phyloP scores from a whole-genome alignment of 2,329 filamentous ascomycete genomes.

The Fusarium annulatum region DNA sequence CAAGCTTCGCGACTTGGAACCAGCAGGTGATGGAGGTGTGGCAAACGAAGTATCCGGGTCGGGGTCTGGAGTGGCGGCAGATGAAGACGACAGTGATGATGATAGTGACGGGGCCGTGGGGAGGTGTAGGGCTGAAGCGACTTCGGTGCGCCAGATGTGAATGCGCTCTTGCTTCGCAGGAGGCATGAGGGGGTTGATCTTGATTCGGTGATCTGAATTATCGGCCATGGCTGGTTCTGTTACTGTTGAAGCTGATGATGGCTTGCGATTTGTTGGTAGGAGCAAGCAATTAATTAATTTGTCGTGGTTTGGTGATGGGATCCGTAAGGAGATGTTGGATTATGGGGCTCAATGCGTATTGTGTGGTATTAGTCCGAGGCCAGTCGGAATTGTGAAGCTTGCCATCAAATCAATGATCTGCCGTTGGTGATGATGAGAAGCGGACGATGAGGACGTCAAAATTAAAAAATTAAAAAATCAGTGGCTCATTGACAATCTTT shows the following conservation, averaged over 20 bases:
- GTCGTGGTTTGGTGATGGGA: neutral
- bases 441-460: neutral
- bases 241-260: neutral
- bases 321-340: neutral
- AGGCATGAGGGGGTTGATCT: slow-evolving; percentile 45
- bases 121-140: slow-evolving; percentile 51
- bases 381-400: slow-evolving; percentile 6
- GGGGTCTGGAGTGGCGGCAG: slow-evolving; percentile 36
- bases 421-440: neutral
- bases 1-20: slow-evolving; percentile 33
- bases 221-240: slow-evolving; percentile 20
- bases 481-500: neutral
- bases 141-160: slow-evolving; percentile 63
- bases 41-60: slow-evolving; percentile 28
- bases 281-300: neutral
- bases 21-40: slow-evolving; percentile 28
- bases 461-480: neutral
- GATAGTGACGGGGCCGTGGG: slow-evolving; percentile 46
- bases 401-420: slow-evolving; percentile 1
- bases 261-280: neutral
- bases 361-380: slow-evolving; percentile 13
- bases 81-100: slow-evolving; percentile 50
- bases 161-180: slow-evolving; percentile 56
- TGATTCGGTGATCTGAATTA: slow-evolving; percentile 10
- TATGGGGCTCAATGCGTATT: slow-evolving; percentile 1